A percentile compares a stretch with the other conserved stretches of the same genome.
These are phyloP conservation scores for Lentinula boryana DNA, from an alignment of 768 basidiomycete species.

Conservation along the genomic window DNA sequence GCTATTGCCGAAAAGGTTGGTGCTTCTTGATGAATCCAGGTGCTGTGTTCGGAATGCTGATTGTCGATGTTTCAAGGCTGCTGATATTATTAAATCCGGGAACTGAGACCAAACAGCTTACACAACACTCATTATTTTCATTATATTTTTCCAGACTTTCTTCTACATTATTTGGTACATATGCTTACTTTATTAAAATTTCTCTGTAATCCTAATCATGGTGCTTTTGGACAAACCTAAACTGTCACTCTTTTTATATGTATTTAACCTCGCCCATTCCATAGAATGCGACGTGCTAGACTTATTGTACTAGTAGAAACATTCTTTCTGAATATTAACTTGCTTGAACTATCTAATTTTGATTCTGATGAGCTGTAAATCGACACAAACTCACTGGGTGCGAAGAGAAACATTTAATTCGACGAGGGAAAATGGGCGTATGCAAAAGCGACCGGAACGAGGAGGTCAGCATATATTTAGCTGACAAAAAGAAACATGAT, in stretches of 20 bases:
- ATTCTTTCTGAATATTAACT: not conserved
- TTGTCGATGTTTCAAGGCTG: not conserved
- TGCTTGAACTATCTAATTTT: not conserved
- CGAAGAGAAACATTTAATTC: too few relatives aligned
- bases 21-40: not conserved
- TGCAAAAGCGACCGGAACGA: too few relatives aligned
- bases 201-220: not conserved
- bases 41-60: not conserved
- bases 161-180: not conserved
- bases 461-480: too few relatives aligned
- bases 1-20: slow-evolving; percentile 5
- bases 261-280: not conserved
- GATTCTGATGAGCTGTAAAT: too few relatives aligned
- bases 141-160: not conserved
- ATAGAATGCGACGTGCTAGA: not conserved
- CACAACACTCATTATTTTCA: not conserved
- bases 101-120: not conserved
- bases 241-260: not conserved
- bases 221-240: not conserved
- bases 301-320: not conserved
- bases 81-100: not conserved
- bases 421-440: too few relatives aligned
- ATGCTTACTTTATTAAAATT: not conserved
- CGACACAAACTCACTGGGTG: too few relatives aligned
- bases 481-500: too few relatives aligned